Conservation (phyloP, 108 stramenopile species). For the Skeletonema marinoi region DNA sequence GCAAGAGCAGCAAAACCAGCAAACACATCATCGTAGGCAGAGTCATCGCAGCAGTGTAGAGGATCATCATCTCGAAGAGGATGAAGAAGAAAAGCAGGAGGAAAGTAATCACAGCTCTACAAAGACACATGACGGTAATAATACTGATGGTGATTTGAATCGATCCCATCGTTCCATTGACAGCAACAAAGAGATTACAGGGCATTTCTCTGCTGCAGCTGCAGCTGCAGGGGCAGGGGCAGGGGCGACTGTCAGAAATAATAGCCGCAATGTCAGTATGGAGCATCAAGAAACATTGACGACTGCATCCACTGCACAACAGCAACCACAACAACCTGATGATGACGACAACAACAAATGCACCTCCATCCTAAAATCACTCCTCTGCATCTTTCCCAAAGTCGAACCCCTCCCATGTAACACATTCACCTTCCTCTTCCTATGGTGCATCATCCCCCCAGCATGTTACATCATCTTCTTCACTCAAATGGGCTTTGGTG, state of each 20-base stretch:
- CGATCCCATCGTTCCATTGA: neutral
- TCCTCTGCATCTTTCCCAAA: slow-evolving; percentile 41
- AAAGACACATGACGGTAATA: too few relatives aligned
- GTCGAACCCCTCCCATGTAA: slow-evolving; percentile 39
- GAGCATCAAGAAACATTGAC: too few relatives aligned
- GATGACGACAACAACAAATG: neutral
- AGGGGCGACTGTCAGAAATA: too few relatives aligned
- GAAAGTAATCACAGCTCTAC: too few relatives aligned
- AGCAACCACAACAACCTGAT: neutral
- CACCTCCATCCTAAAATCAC: neutral
- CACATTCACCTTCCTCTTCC: slow-evolving; percentile 22
- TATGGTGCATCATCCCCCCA: slow-evolving; percentile 32
- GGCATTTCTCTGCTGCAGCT: too few relatives aligned
- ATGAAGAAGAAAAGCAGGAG: too few relatives aligned
- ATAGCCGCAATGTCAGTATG: neutral
- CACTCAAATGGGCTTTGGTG: neutral
- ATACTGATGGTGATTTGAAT: too few relatives aligned
- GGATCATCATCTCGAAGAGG: too few relatives aligned
- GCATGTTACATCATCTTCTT: slow-evolving; percentile 11
- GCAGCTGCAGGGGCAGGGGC: too few relatives aligned
- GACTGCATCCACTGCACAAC: neutral
- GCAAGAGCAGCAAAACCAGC: neutral
- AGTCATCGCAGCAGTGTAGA: too few relatives aligned
- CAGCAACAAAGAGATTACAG: too few relatives aligned
- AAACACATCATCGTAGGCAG: neutral